Conservation (phyloP, 1,284 basidiomycete species). For the Volvariella surrecta region DNA sequence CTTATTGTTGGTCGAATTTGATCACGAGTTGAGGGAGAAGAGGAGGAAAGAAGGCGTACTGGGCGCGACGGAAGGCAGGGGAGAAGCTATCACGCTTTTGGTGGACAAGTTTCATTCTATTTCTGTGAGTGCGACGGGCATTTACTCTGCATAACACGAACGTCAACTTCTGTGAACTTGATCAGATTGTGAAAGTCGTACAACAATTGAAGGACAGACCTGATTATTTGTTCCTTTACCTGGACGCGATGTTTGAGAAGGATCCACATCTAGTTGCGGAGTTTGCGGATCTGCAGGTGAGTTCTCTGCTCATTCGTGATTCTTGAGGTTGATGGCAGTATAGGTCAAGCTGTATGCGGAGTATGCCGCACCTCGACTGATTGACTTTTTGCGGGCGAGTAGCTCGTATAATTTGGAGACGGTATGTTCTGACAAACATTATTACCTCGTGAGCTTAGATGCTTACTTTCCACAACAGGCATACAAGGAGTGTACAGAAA, state of each 20-base stretch:
- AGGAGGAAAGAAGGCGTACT: conserved; percentile 32
- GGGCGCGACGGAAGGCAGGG: conserved; percentile 27
- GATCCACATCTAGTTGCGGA: conserved; percentile 77
- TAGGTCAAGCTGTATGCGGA: conserved; percentile 90
- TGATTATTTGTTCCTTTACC: conserved; percentile 86
- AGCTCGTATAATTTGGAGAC: conserved; percentile 88
- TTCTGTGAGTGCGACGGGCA: conserved; percentile 48
- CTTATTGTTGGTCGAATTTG: conserved; percentile 87
- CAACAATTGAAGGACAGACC: conserved; percentile 76
- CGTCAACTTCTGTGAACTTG: conserved; percentile 3
- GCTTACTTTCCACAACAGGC: conserved; percentile 43
- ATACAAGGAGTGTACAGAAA: conserved; percentile 78
- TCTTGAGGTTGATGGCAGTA: conserved; percentile 1
- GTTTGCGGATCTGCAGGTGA: conserved; percentile 80
- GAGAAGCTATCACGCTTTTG: conserved; percentile 78
- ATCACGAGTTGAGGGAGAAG: conserved; percentile 76
- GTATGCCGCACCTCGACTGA: conserved; percentile 70
- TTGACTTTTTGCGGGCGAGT: conserved; percentile 89
- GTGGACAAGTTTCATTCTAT: conserved; percentile 97
- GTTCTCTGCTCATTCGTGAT: neutral
- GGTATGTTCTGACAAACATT: conserved; percentile 36
- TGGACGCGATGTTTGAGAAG: conserved; percentile 85
- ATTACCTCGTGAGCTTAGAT: neutral
- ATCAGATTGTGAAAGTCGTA: conserved; percentile 80
- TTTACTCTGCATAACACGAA: neutral